Evolutionary conservation across 495 filamentous ascomycete genomes (phyloP).

Genomic region (Aspergillus sparsus): DNA sequence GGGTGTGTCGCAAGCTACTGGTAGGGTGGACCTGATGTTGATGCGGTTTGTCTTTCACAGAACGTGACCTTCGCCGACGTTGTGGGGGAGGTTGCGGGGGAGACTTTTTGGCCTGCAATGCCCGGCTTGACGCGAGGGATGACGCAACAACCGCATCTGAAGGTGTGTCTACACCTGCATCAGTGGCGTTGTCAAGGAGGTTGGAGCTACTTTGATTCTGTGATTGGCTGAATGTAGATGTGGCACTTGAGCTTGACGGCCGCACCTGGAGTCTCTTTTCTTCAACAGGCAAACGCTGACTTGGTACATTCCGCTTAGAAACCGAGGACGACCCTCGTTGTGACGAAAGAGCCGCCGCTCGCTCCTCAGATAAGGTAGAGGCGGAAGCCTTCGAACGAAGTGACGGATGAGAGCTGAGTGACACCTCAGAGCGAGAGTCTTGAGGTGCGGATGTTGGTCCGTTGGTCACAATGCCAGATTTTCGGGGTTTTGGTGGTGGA

Average conservation of each 20-base stretch:
- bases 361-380: slow-evolving; percentile 23
- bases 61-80: slow-evolving; percentile 51
- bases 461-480: slow-evolving; percentile 6
- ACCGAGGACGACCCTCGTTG: slow-evolving; percentile 24
- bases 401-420: slow-evolving; percentile 23
- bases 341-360: slow-evolving; percentile 29
- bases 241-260: slow-evolving; percentile 31
- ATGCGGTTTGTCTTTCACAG: slow-evolving; percentile 44
- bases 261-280: slow-evolving; percentile 18
- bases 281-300: slow-evolving; percentile 17
- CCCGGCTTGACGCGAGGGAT: slow-evolving; percentile 73
- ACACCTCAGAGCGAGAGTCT: neutral
- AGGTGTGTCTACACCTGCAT: slow-evolving; percentile 51
- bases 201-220: slow-evolving; percentile 34
- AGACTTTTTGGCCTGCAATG: slow-evolving; percentile 51
- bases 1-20: slow-evolving; percentile 68
- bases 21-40: slow-evolving; percentile 47
- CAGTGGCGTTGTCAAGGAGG: slow-evolving; percentile 25
- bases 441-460: neutral
- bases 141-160: slow-evolving; percentile 85
- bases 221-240: slow-evolving; percentile 31
- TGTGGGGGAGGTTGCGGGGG: slow-evolving; percentile 47
- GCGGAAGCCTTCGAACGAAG: slow-evolving; percentile 20
- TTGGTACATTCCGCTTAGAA: slow-evolving; percentile 18
- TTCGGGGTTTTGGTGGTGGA: slow-evolving; percentile 23